Conservation (phyloP, 2,329 filamentous ascomycete species). For the Phoma sp. region DNA sequence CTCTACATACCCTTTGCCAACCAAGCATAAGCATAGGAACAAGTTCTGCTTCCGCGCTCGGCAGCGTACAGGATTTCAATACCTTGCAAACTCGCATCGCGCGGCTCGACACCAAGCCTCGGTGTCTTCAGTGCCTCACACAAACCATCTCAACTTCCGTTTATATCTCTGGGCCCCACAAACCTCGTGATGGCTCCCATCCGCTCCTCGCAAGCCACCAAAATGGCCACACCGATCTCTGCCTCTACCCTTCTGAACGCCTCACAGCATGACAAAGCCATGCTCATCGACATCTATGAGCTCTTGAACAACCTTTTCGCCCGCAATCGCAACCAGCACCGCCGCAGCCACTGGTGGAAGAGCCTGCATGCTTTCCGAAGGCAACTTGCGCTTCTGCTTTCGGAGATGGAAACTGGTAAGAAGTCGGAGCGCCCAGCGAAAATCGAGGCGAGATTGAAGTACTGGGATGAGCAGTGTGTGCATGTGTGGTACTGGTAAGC, state of each 20-base stretch:
- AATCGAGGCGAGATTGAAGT: conserved; percentile 43
- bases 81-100: conserved; percentile 12
- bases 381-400: conserved; percentile 63
- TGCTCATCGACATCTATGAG: conserved; percentile 51
- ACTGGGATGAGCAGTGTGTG: conserved; percentile 50
- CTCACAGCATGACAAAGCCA: conserved; percentile 35
- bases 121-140: neutral
- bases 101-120: conserved; percentile 3
- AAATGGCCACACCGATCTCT: conserved; percentile 27
- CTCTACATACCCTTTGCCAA: conserved; percentile 1
- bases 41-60: conserved; percentile 12
- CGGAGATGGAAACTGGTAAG: conserved; percentile 33
- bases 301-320: conserved; percentile 77
- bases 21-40: conserved; percentile 15
- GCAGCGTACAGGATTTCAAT: conserved; percentile 14
- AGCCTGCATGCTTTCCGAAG: conserved; percentile 75
- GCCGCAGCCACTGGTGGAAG: conserved; percentile 81
- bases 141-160: neutral
- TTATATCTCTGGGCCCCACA: neutral
- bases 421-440: conserved; percentile 27
- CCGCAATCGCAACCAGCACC: conserved; percentile 93
- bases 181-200: conserved; percentile 21
- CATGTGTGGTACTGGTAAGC: conserved; percentile 49
- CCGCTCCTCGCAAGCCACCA: conserved; percentile 7
- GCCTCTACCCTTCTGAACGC: conserved; percentile 30